Conservation (phyloP, 2,329 filamentous ascomycete species). For the Xylaria polymorpha region DNA sequence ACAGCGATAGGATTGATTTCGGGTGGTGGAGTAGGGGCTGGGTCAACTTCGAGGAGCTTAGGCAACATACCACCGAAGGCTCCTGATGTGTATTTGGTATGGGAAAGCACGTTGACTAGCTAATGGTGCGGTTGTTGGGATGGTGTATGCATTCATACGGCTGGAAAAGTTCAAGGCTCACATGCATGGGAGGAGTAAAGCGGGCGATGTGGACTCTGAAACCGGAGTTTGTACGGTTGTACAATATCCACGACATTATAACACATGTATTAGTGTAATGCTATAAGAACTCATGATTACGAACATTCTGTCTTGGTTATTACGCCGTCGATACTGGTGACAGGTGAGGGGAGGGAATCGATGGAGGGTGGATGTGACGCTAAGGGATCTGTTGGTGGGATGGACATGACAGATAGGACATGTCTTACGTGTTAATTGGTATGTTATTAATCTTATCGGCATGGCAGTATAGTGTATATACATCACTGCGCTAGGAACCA, state of each 20-base stretch:
- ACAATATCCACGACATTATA: constrained; percentile 47
- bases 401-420: neutral
- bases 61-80: constrained; percentile 26
- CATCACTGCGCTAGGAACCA: neutral
- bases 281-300: constrained; percentile 42
- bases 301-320: constrained; percentile 11
- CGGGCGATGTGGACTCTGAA: constrained; percentile 44
- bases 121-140: constrained; percentile 38
- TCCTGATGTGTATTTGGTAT: constrained; percentile 41
- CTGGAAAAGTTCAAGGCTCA: constrained; percentile 47
- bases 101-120: constrained; percentile 42
- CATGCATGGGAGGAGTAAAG: constrained; percentile 52
- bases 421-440: neutral
- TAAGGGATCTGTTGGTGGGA: neutral
- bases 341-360: neutral
- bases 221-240: constrained; percentile 48
- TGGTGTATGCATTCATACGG: constrained; percentile 51
- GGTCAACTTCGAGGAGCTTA: constrained; percentile 37
- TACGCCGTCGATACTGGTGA: neutral
- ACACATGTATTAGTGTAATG: constrained; percentile 50
- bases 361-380: neutral
- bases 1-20: constrained; percentile 40
- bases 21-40: constrained; percentile 39
- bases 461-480: neutral
- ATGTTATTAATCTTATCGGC: neutral